Conservation (phyloP, 2,329 filamentous ascomycete genomes). For the Calonectria montana region DNA sequence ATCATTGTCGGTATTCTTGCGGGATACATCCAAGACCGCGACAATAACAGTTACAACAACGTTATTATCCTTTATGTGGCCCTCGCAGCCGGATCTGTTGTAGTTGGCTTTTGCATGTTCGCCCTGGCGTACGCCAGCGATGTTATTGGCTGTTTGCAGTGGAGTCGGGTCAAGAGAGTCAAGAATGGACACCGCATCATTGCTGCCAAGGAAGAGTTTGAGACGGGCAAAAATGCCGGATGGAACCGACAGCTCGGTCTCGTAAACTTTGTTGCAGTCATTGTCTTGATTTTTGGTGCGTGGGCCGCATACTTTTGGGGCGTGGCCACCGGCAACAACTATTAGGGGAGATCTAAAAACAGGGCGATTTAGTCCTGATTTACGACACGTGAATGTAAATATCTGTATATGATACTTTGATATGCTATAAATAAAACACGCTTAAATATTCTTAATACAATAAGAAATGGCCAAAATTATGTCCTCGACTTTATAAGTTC, state of each 20-base stretch:
- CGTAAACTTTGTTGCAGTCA: not conserved
- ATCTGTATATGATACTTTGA: not conserved
- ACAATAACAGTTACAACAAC: constrained; percentile 65
- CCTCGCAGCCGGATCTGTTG: constrained; percentile 60
- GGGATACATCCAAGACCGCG: constrained; percentile 68
- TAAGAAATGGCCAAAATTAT: too few relatives aligned
- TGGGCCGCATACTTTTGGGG: constrained; percentile 2
- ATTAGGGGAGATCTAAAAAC: not conserved
- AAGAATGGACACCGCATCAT: constrained; percentile 56
- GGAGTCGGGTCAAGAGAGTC: constrained; percentile 66
- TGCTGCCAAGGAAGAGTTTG: constrained; percentile 50
- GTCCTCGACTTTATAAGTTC: too few relatives aligned
- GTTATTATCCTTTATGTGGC: constrained; percentile 68
- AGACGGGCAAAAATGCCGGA: not conserved
- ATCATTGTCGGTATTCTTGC: constrained; percentile 69
- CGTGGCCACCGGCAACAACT: not conserved
- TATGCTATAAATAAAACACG: too few relatives aligned
- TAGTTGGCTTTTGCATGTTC: constrained; percentile 56
- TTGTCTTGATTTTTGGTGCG: constrained; percentile 2
- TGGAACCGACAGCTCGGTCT: not conserved
- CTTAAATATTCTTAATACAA: too few relatives aligned
- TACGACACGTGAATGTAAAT: not conserved
- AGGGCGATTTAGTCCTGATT: not conserved
- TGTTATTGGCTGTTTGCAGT: constrained; percentile 64
- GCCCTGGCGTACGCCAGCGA: constrained; percentile 51